Evolutionary conservation across 768 basidiomycete genomes (phyloP).

Genomic region (Trametes cingulata): DNA sequence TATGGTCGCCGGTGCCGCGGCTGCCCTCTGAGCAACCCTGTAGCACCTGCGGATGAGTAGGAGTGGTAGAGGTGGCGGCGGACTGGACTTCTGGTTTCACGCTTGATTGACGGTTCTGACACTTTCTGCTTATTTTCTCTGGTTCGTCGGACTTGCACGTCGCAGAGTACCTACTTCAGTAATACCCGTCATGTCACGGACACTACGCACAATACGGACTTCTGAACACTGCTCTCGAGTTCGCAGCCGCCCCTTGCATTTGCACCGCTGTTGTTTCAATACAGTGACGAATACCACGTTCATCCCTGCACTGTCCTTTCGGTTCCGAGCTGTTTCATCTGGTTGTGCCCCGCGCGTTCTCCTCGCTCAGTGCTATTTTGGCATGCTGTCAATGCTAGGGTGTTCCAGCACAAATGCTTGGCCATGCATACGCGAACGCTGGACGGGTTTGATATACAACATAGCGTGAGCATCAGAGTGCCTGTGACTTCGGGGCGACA

Average conservation of each 20-base stretch:
- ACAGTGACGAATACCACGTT: not conserved
- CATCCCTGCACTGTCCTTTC: no score
- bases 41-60: not conserved
- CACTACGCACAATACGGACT: not conserved
- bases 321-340: no score
- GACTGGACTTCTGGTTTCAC: not conserved
- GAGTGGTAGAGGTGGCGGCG: not conserved
- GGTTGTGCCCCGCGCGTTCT: no score
- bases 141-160: conserved; percentile 6
- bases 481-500: no score
- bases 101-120: not conserved
- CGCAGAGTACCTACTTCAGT: conserved; percentile 9
- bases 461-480: no score
- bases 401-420: no score
- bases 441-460: no score
- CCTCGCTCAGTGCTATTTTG: no score
- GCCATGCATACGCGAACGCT: no score
- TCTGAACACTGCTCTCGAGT: conserved; percentile 14
- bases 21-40: conserved; percentile 40
- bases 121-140: not conserved
- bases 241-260: not conserved
- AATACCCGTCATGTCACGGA: conserved; percentile 14
- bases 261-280: conserved; percentile 8
- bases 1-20: conserved; percentile 48
- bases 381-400: no score